phyloP scores from a whole-genome alignment of 2,329 filamentous ascomycete genomes.

The Parasarocladium wereldwijsianum region DNA sequence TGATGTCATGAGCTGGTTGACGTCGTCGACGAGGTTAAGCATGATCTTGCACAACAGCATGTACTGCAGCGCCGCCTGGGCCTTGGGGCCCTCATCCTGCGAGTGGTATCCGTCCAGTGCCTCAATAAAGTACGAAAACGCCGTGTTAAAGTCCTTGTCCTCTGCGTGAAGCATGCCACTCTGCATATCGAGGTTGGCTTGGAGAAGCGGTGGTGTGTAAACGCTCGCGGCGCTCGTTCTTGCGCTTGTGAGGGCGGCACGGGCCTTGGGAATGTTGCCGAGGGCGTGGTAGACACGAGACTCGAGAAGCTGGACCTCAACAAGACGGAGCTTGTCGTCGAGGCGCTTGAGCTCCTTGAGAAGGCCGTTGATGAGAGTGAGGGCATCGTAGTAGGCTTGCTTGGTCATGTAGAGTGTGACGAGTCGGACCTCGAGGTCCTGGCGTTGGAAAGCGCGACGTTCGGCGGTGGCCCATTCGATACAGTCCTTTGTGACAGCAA shows the following conservation, averaged over 20 bases:
- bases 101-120: slow-evolving; percentile 93
- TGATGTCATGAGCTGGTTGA: slow-evolving; percentile 83
- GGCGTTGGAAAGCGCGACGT: slow-evolving; percentile 87
- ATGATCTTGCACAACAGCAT: slow-evolving; percentile 99
- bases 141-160: slow-evolving; percentile 97
- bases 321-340: slow-evolving; percentile 94
- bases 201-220: slow-evolving; percentile 87
- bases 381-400: slow-evolving; percentile 91
- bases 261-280: slow-evolving; percentile 90
- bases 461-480: slow-evolving; percentile 98
- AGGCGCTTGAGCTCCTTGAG: slow-evolving; percentile 94
- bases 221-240: slow-evolving; percentile 92
- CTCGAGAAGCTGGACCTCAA: slow-evolving; percentile 95
- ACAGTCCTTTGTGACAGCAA: slow-evolving; percentile 91
- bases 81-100: slow-evolving; percentile 74
- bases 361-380: slow-evolving; percentile 91
- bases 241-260: slow-evolving; percentile 85
- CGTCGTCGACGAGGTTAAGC: slow-evolving; percentile 93
- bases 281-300: slow-evolving; percentile 95
- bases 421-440: slow-evolving; percentile 93
- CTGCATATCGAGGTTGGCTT: slow-evolving; percentile 97
- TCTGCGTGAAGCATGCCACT: slow-evolving; percentile 97
- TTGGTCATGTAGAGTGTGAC: slow-evolving; percentile 94
- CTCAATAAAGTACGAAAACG: slow-evolving; percentile 98
- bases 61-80: slow-evolving; percentile 96